Evolutionary conservation across 2,329 filamentous ascomycete species (phyloP).

Genomic region (Botryotinia narcissicola): DNA sequence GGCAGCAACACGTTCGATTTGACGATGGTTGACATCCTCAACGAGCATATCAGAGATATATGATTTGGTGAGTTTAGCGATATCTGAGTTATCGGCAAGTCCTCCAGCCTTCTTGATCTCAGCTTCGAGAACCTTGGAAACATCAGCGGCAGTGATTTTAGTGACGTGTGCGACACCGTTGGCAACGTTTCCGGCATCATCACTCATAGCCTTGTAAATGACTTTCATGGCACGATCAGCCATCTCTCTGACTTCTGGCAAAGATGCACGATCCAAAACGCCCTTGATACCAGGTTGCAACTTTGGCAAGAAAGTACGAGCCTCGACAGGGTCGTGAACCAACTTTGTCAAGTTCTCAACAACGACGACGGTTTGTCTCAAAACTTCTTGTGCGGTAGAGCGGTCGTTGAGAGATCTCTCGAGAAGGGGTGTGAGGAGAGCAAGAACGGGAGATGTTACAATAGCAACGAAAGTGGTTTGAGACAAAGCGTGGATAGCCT

Average conservation of each 20-base stretch:
- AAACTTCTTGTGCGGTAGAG: conserved; percentile 85
- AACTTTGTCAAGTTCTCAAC: conserved; percentile 98
- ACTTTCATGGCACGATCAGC: conserved; percentile 78
- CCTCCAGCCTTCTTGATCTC: conserved; percentile 71
- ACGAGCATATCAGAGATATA: conserved; percentile 84
- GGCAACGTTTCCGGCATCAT: conserved; percentile 58
- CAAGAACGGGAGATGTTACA: conserved; percentile 92
- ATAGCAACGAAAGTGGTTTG: conserved; percentile 98
- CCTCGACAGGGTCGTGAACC: conserved; percentile 93
- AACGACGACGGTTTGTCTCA: conserved; percentile 93
- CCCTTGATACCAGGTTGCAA: conserved; percentile 89
- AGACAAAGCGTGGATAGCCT: conserved; percentile 93
- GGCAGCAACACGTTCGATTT: conserved; percentile 67
- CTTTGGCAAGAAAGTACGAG: conserved; percentile 91
- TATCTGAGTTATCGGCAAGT: conserved; percentile 57
- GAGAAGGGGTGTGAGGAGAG: conserved; percentile 88
- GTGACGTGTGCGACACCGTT: conserved; percentile 45
- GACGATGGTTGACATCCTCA: conserved; percentile 82
- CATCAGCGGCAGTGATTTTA: conserved; percentile 68
- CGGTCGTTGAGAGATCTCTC: conserved; percentile 93
- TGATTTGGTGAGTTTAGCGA: conserved; percentile 64
- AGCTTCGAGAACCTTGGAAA: conserved; percentile 69
- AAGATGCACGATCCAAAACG: conserved; percentile 81
- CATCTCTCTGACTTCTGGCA: conserved; percentile 91
- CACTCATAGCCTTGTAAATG: conserved; percentile 90